A percentile compares a stretch with the other conserved stretches of the same genome.
Evolutionary conservation across 78 protist genomes (phyloP).

Genomic region (Dictyostelium discoideum): dicty_2.7 NC_007091.3:3305501-3306000

Average conservation of each 20-base stretch:
- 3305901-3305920: not conserved
- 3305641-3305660: not conserved
- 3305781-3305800: constrained; percentile 59
- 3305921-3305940: not conserved
- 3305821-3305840: constrained; percentile 21
- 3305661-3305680: not conserved
- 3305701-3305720: not conserved
- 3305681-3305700: not conserved
- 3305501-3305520: not conserved
- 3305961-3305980: constrained; percentile 53
- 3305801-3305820: constrained; percentile 68
- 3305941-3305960: constrained; percentile 64
- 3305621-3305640: not conserved
- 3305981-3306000: constrained; percentile 51
- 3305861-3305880: constrained; percentile 15
- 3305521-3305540: not conserved
- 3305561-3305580: constrained; percentile 73
- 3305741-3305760: constrained; percentile 50
- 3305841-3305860: constrained; percentile 65
- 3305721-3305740: not conserved
- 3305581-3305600: constrained; percentile 59
- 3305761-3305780: constrained; percentile 36
- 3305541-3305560: constrained; percentile 2
- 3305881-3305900: not conserved
- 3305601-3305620: constrained; percentile 55